Evolutionary conservation across 257 asterid genomes (phyloP).

Genomic region (Nicotiana tomentosiformis): DNA sequence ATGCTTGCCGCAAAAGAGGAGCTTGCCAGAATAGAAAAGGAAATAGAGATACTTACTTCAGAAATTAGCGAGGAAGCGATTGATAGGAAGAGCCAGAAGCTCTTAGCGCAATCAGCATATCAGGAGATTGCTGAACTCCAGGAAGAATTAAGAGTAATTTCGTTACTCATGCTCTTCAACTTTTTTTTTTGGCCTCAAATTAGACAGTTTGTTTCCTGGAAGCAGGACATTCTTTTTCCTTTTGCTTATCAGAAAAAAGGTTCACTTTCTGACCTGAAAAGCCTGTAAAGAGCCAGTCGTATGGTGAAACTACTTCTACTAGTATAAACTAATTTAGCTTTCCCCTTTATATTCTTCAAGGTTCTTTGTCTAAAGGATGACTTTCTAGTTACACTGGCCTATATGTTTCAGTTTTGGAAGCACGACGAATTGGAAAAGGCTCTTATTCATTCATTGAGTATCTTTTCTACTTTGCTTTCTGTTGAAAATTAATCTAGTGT

Average conservation of each 20-base stretch:
- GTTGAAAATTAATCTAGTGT: background rate
- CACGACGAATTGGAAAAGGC: background rate
- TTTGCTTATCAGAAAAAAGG: background rate
- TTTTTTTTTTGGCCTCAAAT: background rate
- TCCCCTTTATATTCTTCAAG: background rate
- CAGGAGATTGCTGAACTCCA: conserved; percentile 79
- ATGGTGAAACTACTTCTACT: background rate
- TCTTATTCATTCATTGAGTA: background rate
- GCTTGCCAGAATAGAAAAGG: conserved; percentile 72
- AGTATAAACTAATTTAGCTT: background rate
- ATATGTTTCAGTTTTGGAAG: background rate
- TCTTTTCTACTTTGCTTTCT: background rate
- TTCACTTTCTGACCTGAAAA: background rate
- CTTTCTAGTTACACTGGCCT: background rate
- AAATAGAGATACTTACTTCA: conserved; percentile 63
- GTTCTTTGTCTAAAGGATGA: background rate
- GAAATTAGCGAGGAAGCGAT: conserved; percentile 89
- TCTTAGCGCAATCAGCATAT: conserved; percentile 58
- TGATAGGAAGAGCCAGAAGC: conserved; percentile 63
- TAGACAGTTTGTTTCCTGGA: background rate
- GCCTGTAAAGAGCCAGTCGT: background rate
- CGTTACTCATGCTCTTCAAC: conserved; percentile 16
- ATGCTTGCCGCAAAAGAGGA: conserved; percentile 96
- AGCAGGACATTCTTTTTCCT: background rate
- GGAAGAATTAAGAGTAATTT: conserved; percentile 75